phyloP scores from a whole-genome alignment of 2,329 filamentous ascomycete genomes.

The Pseudocercospora musae region DNA sequence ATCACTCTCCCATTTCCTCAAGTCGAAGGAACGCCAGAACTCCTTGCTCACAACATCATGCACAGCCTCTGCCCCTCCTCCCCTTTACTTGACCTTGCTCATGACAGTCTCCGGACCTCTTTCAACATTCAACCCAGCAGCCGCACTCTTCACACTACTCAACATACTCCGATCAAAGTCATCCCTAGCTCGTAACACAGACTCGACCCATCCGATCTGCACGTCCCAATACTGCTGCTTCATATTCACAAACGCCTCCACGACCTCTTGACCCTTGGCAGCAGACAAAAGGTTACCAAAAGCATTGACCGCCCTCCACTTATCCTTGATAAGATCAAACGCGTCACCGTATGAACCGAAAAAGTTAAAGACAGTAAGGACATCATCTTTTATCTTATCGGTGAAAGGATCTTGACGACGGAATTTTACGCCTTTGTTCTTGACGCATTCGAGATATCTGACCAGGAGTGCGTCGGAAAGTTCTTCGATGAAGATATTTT shows the following conservation, averaged over 20 bases:
- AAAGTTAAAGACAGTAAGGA: conserved; percentile 85
- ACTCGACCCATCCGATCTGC: conserved; percentile 93
- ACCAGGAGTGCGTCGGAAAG: conserved; percentile 87
- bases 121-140: conserved; percentile 78
- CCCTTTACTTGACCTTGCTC: conserved; percentile 63
- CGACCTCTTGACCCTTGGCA: conserved; percentile 68
- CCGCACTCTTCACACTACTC: conserved; percentile 79
- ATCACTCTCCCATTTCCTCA: neutral
- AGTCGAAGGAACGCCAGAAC: neutral
- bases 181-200: conserved; percentile 78
- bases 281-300: conserved; percentile 75
- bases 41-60: neutral
- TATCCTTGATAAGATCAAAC: conserved; percentile 74
- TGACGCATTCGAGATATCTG: conserved; percentile 76
- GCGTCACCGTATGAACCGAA: conserved; percentile 69
- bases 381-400: conserved; percentile 90
- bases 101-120: conserved; percentile 89
- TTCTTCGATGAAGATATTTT: conserved; percentile 90
- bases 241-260: conserved; percentile 76
- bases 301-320: conserved; percentile 86
- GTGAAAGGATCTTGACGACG: conserved; percentile 80
- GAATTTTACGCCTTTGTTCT: conserved; percentile 89
- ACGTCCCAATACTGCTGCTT: conserved; percentile 90
- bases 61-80: neutral
- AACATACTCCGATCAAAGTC: conserved; percentile 92